Conservation (phyloP, 2,329 filamentous ascomycete species). For the Leptographium radiaticola region DNA sequence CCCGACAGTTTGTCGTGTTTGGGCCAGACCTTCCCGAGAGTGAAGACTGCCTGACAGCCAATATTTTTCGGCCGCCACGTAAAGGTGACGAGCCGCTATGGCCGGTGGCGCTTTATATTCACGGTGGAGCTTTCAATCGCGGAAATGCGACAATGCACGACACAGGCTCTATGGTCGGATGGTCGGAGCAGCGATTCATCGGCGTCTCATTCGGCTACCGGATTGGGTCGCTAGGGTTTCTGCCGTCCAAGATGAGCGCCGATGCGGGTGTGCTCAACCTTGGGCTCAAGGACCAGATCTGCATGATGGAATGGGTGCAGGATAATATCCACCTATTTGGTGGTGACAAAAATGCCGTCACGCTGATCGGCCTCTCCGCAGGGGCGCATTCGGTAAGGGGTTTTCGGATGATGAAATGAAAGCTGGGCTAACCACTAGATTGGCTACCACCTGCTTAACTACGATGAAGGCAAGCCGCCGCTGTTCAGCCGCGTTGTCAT, state of each 20-base stretch:
- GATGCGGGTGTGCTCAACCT: constrained; percentile 24
- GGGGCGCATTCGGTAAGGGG: constrained; percentile 33
- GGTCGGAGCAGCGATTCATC: not conserved
- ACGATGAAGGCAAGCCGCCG: constrained; percentile 21
- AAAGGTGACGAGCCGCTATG: constrained; percentile 7
- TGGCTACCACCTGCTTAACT: constrained; percentile 38
- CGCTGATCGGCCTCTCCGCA: constrained; percentile 33
- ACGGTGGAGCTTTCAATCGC: constrained; percentile 22
- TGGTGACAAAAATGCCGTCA: constrained; percentile 35
- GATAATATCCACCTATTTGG: constrained; percentile 40
- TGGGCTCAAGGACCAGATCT: constrained; percentile 38
- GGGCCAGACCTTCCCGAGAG: constrained; percentile 4
- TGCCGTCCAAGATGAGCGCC: constrained; percentile 31
- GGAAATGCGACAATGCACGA: not conserved
- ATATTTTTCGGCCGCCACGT: constrained; percentile 39
- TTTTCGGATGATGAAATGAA: too few species aligned
- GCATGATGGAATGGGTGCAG: constrained; percentile 38
- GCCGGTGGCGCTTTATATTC: constrained; percentile 45
- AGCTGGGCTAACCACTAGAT: constrained; percentile 23
- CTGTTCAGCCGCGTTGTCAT: constrained; percentile 23
- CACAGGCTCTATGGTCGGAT: not conserved
- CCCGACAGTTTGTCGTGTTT: constrained; percentile 3
- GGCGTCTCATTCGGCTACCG: constrained; percentile 23
- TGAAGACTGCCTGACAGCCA: constrained; percentile 51
- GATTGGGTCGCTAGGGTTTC: constrained; percentile 45